Conservation (phyloP, 441 rosid genomes). For the Populus hybrid region DNA sequence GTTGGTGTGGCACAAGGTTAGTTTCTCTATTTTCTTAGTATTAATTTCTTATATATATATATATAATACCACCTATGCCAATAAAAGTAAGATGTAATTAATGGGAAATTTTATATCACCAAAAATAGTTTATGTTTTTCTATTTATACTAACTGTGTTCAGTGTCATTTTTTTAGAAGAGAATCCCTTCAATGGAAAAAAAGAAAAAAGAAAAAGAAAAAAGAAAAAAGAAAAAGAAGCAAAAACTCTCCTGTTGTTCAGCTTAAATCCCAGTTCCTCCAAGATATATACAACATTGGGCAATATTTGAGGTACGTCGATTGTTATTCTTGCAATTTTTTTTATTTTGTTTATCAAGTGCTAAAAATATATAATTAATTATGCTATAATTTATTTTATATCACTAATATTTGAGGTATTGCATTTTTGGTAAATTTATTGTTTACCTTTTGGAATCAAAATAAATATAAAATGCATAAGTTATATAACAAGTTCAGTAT, state of each 20-base stretch:
- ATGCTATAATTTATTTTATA: too few relatives aligned
- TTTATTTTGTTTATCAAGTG: too few relatives aligned
- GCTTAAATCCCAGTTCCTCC: neutral
- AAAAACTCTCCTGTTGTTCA: neutral
- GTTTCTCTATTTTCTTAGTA: neutral
- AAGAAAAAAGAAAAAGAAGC: neutral
- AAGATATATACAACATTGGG: neutral
- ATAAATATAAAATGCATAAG: neutral
- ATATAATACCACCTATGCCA: neutral
- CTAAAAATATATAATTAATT: too few relatives aligned
- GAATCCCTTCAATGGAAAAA: neutral
- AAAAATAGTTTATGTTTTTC: neutral
- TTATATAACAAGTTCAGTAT: neutral
- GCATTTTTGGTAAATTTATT: neutral
- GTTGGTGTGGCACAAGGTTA: neutral
- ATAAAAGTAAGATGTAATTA: neutral
- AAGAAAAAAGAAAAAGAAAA: too few relatives aligned
- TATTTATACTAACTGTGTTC: neutral
- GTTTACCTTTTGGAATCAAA: neutral
- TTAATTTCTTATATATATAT: too few relatives aligned
- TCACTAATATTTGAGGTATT: neutral
- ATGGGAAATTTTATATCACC: neutral
- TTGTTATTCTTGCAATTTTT: neutral
- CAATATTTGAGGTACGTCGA: neutral
- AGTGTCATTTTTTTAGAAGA: neutral